phyloP scores from a whole-genome alignment of 371 early-diverging fungal species.

The Lichtheimia ramosa region DNA sequence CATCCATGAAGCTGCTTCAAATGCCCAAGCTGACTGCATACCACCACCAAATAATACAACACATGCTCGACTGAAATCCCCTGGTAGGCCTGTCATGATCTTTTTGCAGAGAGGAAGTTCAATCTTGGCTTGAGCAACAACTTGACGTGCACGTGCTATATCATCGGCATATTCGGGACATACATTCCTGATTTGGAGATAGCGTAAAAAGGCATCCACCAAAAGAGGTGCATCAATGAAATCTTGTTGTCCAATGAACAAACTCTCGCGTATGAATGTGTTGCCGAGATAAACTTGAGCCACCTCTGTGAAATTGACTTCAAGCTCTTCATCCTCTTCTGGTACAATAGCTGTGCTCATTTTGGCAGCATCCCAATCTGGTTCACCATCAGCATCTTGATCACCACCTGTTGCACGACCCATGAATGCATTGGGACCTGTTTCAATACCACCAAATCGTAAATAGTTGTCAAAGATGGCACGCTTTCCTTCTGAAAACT shows the following conservation, averaged over 20 bases:
- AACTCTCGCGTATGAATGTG: conserved; percentile 39
- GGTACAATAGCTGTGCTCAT: conserved; percentile 46
- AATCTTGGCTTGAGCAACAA: conserved; percentile 44
- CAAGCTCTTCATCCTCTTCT: conserved; percentile 42
- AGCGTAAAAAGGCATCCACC: conserved; percentile 53
- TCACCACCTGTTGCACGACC: conserved; percentile 43
- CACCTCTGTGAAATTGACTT: conserved; percentile 57
- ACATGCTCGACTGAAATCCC: conserved; percentile 53
- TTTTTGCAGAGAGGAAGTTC: conserved; percentile 52
- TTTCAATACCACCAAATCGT: conserved; percentile 55
- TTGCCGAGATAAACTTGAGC: conserved; percentile 59
- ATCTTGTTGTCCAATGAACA: conserved; percentile 45
- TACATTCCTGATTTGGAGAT: conserved; percentile 56
- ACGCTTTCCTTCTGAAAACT: conserved; percentile 33
- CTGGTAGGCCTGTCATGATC: conserved; percentile 34
- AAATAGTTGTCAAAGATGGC: conserved; percentile 54
- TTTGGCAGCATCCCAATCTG: conserved; percentile 52
- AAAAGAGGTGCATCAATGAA: conserved; percentile 47
- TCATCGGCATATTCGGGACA: conserved; percentile 58
- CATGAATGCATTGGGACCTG: conserved; percentile 57
- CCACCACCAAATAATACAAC: conserved; percentile 42
- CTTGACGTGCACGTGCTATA: conserved; percentile 41
- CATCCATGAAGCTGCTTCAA: conserved; percentile 31
- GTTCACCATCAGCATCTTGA: conserved; percentile 41
- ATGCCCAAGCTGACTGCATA: conserved; percentile 9